Evolutionary conservation across 495 filamentous ascomycete genomes (phyloP).

Genomic region (Podospora pseudocomata): DNA sequence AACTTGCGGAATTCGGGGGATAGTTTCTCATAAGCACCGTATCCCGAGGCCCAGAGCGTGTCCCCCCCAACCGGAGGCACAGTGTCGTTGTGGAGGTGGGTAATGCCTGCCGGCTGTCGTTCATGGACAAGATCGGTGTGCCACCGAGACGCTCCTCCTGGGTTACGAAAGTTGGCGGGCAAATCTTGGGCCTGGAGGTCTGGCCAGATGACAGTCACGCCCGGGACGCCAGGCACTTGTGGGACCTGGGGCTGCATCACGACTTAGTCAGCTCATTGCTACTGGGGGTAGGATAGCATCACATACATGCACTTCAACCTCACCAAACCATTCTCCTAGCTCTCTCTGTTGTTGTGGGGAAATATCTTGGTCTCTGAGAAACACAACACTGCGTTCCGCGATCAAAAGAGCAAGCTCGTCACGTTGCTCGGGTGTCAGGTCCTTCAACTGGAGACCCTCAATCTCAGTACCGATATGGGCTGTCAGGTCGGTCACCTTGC

Average conservation of each 20-base stretch:
- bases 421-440: slow-evolving; percentile 61
- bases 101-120: slow-evolving; percentile 65
- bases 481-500: slow-evolving; percentile 63
- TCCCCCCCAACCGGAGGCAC: slow-evolving; percentile 64
- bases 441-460: slow-evolving; percentile 64
- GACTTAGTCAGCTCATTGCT: background rate
- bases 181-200: slow-evolving; percentile 56
- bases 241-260: slow-evolving; percentile 58
- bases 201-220: slow-evolving; percentile 66
- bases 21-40: slow-evolving; percentile 68
- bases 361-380: slow-evolving; percentile 71
- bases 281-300: background rate
- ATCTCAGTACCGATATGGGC: slow-evolving; percentile 69
- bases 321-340: slow-evolving; percentile 62
- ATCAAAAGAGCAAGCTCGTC: slow-evolving; percentile 71
- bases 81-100: slow-evolving; percentile 65
- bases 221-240: slow-evolving; percentile 63
- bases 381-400: slow-evolving; percentile 70
- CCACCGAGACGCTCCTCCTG: slow-evolving; percentile 63
- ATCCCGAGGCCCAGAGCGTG: slow-evolving; percentile 69
- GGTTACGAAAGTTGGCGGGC: slow-evolving; percentile 56
- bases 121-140: slow-evolving; percentile 71
- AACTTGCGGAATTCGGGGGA: slow-evolving; percentile 66
- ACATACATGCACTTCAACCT: slow-evolving; percentile 64
- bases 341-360: slow-evolving; percentile 64